These are phyloP conservation scores for Stemphylium vesicarium DNA, from an alignment of 2,329 filamentous ascomycete species.

Conservation along the genomic window DNA sequence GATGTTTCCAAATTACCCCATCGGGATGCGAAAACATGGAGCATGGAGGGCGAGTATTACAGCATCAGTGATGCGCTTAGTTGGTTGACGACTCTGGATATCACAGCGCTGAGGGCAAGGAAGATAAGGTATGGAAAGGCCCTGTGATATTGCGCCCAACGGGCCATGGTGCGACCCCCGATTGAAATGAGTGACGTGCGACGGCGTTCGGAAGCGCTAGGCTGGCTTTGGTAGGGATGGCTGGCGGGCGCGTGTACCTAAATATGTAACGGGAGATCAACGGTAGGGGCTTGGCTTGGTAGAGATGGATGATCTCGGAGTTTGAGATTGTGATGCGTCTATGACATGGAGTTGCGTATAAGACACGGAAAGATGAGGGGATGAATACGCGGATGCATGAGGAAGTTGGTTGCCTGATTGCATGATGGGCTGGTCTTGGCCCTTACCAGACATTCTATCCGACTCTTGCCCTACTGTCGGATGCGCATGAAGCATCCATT, in stretches of 20 bases:
- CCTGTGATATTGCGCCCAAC: not conserved
- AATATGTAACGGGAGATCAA: constrained; percentile 9
- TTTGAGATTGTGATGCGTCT: not conserved
- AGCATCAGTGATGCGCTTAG: not conserved
- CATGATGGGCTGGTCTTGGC: not conserved
- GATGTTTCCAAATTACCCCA: not conserved
- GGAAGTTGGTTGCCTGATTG: not conserved
- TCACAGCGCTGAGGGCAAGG: not conserved
- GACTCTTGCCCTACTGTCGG: too few relatives aligned
- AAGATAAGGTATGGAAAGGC: not conserved
- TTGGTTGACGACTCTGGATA: not conserved
- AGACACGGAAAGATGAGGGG: not conserved
- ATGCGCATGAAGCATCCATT: too few relatives aligned
- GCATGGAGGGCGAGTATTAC: not conserved
- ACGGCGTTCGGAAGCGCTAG: constrained; percentile 3
- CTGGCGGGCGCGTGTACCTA: not conserved
- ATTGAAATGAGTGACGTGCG: not conserved
- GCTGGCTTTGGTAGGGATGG: not conserved
- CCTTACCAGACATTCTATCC: too few relatives aligned
- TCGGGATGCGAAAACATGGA: not conserved
- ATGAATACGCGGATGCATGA: not conserved
- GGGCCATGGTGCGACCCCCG: not conserved
- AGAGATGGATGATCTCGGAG: not conserved
- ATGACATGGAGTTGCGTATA: not conserved
- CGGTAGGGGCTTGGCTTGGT: not conserved